Conservation (phyloP, 179 eudicot species). For the Carnegiea gigantea region DNA sequence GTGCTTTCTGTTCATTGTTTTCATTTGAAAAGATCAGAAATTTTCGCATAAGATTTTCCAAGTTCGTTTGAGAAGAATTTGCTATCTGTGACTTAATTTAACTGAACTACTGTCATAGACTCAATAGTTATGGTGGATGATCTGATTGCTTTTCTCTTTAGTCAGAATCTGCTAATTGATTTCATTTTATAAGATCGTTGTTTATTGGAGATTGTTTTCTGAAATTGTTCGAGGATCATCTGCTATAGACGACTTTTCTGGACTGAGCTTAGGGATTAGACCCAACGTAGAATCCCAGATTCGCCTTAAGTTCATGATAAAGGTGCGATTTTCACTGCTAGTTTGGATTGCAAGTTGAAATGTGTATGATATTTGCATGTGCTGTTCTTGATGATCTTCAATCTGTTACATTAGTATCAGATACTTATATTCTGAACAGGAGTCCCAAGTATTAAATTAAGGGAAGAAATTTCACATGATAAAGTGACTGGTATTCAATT, state of each 20-base stretch:
- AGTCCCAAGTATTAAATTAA: background rate
- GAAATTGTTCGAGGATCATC: background rate
- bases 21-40: background rate
- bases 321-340: background rate
- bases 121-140: background rate
- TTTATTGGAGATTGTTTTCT: background rate
- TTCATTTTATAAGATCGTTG: background rate
- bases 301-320: background rate
- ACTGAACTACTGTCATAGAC: background rate
- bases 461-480: background rate
- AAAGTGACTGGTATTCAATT: background rate
- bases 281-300: background rate
- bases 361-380: slow-evolving; percentile 2
- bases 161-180: background rate
- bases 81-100: background rate
- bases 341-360: background rate
- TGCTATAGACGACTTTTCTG: background rate
- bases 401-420: background rate
- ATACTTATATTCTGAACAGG: background rate
- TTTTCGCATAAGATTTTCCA: background rate
- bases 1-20: background rate
- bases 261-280: background rate
- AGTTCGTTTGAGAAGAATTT: background rate
- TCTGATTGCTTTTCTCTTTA: background rate
- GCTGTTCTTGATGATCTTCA: background rate